These are phyloP conservation scores for Botrytis fabae DNA, from an alignment of 2,329 filamentous ascomycete genomes.

Conservation along the genomic window DNA sequence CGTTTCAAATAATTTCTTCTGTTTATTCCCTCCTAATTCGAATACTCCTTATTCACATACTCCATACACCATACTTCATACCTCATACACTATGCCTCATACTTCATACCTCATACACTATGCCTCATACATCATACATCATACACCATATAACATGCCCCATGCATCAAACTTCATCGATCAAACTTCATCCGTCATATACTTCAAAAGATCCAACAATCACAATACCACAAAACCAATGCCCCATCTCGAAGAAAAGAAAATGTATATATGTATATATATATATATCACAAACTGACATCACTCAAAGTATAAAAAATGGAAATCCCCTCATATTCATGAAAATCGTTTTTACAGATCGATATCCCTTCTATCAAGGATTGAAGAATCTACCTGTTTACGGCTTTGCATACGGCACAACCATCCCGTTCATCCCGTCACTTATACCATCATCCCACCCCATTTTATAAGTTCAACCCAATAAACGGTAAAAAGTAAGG, in stretches of 20 bases:
- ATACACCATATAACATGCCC: too few relatives aligned
- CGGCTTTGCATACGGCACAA: neutral
- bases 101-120: too few relatives aligned
- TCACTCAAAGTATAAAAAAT: constrained; percentile 8
- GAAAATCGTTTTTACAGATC: neutral
- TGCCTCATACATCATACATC: too few relatives aligned
- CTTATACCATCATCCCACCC: neutral
- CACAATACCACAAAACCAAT: neutral
- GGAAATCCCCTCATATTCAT: neutral
- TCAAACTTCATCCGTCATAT: neutral
- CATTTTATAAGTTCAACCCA: neutral
- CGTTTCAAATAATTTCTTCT: neutral
- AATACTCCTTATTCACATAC: neutral
- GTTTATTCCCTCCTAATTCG: too few relatives aligned
- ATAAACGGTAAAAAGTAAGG: constrained; percentile 6
- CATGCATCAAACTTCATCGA: neutral
- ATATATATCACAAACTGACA: neutral
- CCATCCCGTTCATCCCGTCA: neutral
- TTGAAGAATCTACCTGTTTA: too few relatives aligned
- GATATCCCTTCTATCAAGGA: neutral
- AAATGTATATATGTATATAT: neutral
- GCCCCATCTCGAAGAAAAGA: neutral
- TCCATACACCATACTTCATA: too few relatives aligned
- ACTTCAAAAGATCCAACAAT: neutral
- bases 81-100: too few relatives aligned